Percentiles rank a stretch among this genome's conserved stretches.
These are phyloP conservation scores for Candida andamanensis DNA, from an alignment of 805 yeast species.

Conservation along the genomic window DNA sequence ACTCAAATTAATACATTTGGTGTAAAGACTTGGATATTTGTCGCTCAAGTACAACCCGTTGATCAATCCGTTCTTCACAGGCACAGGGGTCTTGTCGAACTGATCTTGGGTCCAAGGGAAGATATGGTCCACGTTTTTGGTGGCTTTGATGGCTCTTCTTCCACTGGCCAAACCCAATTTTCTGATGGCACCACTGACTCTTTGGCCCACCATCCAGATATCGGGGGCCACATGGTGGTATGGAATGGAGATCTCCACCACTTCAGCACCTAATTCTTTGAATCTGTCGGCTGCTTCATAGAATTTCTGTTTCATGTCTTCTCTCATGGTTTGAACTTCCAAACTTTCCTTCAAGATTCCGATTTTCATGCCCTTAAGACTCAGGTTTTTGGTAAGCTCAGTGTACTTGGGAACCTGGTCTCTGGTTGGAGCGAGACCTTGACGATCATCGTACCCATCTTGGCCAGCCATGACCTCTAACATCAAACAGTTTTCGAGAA, in stretches of 20 bases:
- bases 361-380: constrained; percentile 12
- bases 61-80: constrained; percentile 10
- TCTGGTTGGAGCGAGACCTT: constrained; percentile 9
- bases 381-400: constrained; percentile 7
- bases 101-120: constrained; percentile 12
- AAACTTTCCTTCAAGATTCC: constrained; percentile 13
- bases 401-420: constrained; percentile 9
- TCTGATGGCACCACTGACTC: constrained; percentile 11
- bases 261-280: constrained; percentile 13
- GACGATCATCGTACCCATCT: constrained; percentile 14
- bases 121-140: constrained; percentile 7
- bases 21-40: constrained; percentile 10
- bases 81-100: constrained; percentile 12
- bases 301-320: constrained; percentile 10
- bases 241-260: constrained; percentile 13
- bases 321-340: constrained; percentile 13
- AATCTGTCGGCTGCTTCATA: constrained; percentile 9
- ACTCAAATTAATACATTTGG: constrained; percentile 12
- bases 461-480: constrained; percentile 13
- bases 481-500: constrained; percentile 11
- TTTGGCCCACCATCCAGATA: constrained; percentile 13
- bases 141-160: constrained; percentile 9
- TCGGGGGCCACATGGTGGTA: constrained; percentile 13
- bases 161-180: constrained; percentile 11
- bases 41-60: constrained; percentile 11